phyloP scores from a whole-genome alignment of 129 eudicot species.

The Flaveria trinervia region DNA sequence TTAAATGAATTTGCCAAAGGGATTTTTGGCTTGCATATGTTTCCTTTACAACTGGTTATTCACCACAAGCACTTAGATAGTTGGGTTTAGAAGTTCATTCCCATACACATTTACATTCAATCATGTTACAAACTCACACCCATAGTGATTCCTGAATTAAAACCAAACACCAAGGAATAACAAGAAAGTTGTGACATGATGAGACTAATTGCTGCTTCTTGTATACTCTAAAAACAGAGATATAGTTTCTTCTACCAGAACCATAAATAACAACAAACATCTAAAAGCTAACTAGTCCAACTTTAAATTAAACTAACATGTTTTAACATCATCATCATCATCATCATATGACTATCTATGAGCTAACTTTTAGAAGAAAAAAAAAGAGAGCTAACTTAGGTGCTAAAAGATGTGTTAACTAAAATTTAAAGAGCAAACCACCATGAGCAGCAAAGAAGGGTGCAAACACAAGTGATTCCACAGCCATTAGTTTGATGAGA shows the following conservation, averaged over 20 bases:
- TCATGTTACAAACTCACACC: not conserved
- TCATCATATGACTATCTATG: slow-evolving; percentile 5
- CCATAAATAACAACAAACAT: not conserved
- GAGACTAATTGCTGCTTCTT: not conserved
- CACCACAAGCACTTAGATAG: too few relatives aligned
- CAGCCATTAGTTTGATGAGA: slow-evolving; percentile 92
- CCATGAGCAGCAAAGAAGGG: slow-evolving; percentile 94
- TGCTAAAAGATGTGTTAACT: not conserved
- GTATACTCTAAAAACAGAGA: slow-evolving; percentile 1
- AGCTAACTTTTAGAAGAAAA: not conserved
- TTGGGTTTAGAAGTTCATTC: too few relatives aligned
- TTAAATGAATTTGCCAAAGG: too few relatives aligned
- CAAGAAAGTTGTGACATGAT: not conserved
- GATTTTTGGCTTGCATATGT: too few relatives aligned
- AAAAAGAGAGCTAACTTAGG: not conserved
- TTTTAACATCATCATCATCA: not conserved
- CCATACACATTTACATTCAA: too few relatives aligned
- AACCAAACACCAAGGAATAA: not conserved
- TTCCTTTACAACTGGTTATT: too few relatives aligned
- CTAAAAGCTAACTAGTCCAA: not conserved
- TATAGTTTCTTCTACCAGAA: slow-evolving; percentile 1
- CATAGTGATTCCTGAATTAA: not conserved
- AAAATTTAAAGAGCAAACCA: slow-evolving; percentile 72
- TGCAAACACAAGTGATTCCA: slow-evolving; percentile 87
- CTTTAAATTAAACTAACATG: not conserved